phyloP scores from a whole-genome alignment of 345 rosid species.

The Eucalyptus tenuipes region DNA sequence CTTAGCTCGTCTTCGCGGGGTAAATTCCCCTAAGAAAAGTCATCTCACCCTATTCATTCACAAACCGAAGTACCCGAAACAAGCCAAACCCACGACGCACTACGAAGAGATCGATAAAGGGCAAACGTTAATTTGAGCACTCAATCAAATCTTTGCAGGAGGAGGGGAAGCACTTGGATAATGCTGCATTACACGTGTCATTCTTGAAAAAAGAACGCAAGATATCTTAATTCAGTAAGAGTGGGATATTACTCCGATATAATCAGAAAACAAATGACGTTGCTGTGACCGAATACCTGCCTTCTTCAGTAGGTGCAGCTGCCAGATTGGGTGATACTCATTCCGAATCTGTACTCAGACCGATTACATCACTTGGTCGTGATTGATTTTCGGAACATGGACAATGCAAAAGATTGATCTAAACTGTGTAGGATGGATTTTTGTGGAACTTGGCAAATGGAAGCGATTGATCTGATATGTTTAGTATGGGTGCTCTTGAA shows the following conservation, averaged over 20 bases:
- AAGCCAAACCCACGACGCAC: too few species aligned
- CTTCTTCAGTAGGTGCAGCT: background rate
- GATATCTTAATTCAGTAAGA: background rate
- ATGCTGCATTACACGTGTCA: too few species aligned
- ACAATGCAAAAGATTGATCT: background rate
- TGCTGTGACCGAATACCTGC: background rate
- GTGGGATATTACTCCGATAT: background rate
- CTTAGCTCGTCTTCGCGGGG: background rate
- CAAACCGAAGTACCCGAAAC: too few species aligned
- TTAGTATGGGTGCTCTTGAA: background rate
- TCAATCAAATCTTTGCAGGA: too few species aligned
- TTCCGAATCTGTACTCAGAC: background rate
- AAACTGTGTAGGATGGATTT: background rate
- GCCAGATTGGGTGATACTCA: background rate
- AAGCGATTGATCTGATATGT: background rate
- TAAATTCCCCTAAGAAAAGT: too few species aligned
- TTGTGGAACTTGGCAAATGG: background rate
- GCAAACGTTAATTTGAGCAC: too few species aligned
- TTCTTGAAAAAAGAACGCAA: too few species aligned
- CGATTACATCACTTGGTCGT: background rate
- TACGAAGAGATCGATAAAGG: too few species aligned
- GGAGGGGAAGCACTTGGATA: too few species aligned
- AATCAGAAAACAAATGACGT: background rate
- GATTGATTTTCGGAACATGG: background rate
- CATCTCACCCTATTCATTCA: too few species aligned